These are phyloP conservation scores for Plectosphaerella cucumerina DNA, from an alignment of 2,329 filamentous ascomycete species.

Conservation along the genomic window DNA sequence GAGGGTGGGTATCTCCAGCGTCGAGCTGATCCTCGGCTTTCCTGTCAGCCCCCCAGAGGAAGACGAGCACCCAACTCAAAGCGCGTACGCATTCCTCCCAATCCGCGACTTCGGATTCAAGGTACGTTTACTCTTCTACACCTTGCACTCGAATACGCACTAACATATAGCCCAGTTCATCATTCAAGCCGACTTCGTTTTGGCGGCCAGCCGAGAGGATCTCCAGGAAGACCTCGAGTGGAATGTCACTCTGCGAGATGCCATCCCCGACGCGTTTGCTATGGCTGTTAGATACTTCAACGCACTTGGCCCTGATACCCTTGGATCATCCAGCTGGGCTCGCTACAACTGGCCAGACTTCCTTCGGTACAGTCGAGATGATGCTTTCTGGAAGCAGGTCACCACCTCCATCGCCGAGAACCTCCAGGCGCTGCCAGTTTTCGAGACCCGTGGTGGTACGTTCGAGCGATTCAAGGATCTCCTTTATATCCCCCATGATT, in stretches of 20 bases:
- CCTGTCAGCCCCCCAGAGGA: slow-evolving; percentile 3
- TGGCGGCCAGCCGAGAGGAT: slow-evolving; percentile 17
- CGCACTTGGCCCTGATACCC: not conserved
- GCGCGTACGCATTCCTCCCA: slow-evolving; percentile 17
- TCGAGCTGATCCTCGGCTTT: slow-evolving; percentile 16
- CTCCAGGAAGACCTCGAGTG: slow-evolving; percentile 10
- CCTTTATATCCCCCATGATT: not conserved
- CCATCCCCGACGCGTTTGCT: slow-evolving; percentile 2
- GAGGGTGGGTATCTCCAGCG: not conserved
- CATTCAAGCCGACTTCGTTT: slow-evolving; percentile 21
- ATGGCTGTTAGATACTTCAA: slow-evolving; percentile 4
- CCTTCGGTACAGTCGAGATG: not conserved
- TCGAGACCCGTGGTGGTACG: not conserved
- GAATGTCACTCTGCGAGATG: slow-evolving; percentile 9
- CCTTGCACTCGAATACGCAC: no score
- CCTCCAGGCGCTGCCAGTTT: not conserved
- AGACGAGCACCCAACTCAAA: slow-evolving; percentile 6
- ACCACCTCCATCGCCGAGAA: not conserved
- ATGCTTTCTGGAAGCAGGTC: not conserved
- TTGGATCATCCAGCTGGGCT: not conserved
- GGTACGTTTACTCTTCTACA: slow-evolving; percentile 1
- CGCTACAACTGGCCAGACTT: slow-evolving; percentile 1
- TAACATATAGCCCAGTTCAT: slow-evolving; percentile 18
- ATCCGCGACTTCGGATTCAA: slow-evolving; percentile 10
- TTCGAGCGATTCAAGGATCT: not conserved